Evolutionary conservation across 2,329 filamentous ascomycete species (phyloP), one percentile per base, ranked within the genome.

Genomic region (Xylaria hypoxylon): DNA sequence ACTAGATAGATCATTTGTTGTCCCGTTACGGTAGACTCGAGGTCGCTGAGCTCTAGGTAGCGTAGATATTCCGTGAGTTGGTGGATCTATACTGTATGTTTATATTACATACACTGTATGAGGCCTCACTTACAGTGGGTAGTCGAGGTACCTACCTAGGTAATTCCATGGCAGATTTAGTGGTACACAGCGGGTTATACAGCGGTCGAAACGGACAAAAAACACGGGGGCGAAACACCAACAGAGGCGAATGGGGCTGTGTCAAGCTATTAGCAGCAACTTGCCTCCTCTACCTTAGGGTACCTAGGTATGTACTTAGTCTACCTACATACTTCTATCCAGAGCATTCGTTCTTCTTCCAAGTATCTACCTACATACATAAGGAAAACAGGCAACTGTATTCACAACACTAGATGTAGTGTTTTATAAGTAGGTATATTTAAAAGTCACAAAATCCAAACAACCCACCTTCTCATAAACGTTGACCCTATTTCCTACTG

Each of bases 291-390:
- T 31, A 31, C 28, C 5, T 8, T 31, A 31, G n/a, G n/a, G 28
- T 31, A 31, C 28, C 28, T 31, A 31, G 28, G 28, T 31, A 3
- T 31, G 28, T 31, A 31, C 5, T 5, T 31, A 31, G 28, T 31
- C 5, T 31, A 31, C 5, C n/a, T n/a, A n/a, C n/a, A n/a, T n/a
- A n/a, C n/a, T n/a, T 38, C 35, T 15, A 24, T 63, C 60, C 58
- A 51, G 44, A 58, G 31, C 22, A 31, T 63, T 63, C 44, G 42
- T 17, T 44, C n/a, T 64, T 33, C 31, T 64, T 58, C 61, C 24
- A 56, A 62, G 51, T 28, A n/a, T 47, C 19, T 11, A 40, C 7
- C 28, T 26, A 40, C 10, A 33, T 19, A 51, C 24, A 38, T 33
- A 8, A 33, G 35, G 35, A 15, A 31, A 15, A 5, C 35, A 53